Conservation (phyloP, 2,329 filamentous ascomycete species). For the Lachnum nothofagi region DNA sequence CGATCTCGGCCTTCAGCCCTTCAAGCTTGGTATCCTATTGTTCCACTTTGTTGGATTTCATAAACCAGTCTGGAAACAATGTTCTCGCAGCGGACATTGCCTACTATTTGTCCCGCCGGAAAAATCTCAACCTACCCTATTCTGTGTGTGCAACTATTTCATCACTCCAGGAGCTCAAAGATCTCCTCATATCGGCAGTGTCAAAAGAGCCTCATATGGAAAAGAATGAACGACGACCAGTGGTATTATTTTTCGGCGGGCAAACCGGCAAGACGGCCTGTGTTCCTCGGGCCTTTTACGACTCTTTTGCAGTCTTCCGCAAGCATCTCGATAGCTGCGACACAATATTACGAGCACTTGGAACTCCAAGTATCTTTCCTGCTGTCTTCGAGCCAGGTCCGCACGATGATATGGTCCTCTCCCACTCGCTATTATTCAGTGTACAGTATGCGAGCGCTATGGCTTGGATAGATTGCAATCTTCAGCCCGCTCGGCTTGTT, state of each 20-base stretch:
- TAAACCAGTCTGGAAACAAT: background rate
- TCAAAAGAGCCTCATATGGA: too few species aligned
- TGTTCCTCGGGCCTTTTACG: background rate
- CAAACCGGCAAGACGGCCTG: slow-evolving; percentile 1
- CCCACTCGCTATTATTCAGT: slow-evolving; percentile 17
- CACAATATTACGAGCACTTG: background rate
- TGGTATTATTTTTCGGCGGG: background rate
- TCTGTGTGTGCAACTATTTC: background rate
- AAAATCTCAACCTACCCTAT: background rate
- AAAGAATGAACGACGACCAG: background rate
- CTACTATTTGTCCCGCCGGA: background rate
- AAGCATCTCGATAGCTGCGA: slow-evolving; percentile 15
- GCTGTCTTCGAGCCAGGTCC: slow-evolving; percentile 13
- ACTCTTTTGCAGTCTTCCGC: slow-evolving; percentile 8
- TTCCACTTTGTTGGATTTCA: background rate
- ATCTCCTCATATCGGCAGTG: too few species aligned
- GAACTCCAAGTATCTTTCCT: slow-evolving; percentile 12
- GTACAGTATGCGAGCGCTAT: slow-evolving; percentile 20
- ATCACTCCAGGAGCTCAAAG: background rate
- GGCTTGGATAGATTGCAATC: too few species aligned
- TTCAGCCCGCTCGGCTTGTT: too few species aligned
- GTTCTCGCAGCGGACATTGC: background rate
- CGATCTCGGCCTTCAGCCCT: background rate
- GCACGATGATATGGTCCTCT: slow-evolving; percentile 5
- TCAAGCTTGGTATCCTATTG: background rate